phyloP scores from a whole-genome alignment of 2,329 filamentous ascomycete species.

The Talaromyces atroroseus region DNA sequence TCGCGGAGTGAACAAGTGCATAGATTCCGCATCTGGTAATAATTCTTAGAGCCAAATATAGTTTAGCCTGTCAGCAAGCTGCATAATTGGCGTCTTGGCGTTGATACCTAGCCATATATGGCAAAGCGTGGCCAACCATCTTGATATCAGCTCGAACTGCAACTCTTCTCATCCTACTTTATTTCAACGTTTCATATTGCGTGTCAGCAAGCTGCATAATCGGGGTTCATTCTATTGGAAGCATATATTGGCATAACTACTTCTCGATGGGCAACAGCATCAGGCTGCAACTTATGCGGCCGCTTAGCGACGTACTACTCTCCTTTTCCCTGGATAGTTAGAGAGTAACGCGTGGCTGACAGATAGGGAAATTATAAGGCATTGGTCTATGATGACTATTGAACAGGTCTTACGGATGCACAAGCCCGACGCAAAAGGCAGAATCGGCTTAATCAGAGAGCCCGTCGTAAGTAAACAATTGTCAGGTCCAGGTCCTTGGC shows the following conservation, averaged over 20 bases:
- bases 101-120: neutral
- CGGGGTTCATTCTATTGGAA: neutral
- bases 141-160: neutral
- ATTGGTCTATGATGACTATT: conserved; percentile 12
- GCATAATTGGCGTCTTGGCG: conserved; percentile 3
- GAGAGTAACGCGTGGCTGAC: neutral
- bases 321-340: neutral
- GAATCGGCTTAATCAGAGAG: conserved; percentile 20
- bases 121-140: neutral
- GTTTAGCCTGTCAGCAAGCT: conserved; percentile 8
- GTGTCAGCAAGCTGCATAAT: conserved; percentile 9
- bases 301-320: neutral
- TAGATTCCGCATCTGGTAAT: neutral
- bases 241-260: neutral
- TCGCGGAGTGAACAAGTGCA: neutral
- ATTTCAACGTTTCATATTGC: neutral
- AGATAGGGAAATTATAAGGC: neutral
- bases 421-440: conserved; percentile 16
- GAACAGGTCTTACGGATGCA: conserved; percentile 16
- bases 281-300: conserved; percentile 2
- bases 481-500: neutral
- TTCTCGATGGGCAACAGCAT: neutral
- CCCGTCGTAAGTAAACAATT: conserved; percentile 15
- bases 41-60: neutral
- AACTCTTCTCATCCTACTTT: neutral